Evolutionary conservation across 2,329 filamentous ascomycete species (phyloP).

Genomic region (Aspergillus puulaauensis): DNA sequence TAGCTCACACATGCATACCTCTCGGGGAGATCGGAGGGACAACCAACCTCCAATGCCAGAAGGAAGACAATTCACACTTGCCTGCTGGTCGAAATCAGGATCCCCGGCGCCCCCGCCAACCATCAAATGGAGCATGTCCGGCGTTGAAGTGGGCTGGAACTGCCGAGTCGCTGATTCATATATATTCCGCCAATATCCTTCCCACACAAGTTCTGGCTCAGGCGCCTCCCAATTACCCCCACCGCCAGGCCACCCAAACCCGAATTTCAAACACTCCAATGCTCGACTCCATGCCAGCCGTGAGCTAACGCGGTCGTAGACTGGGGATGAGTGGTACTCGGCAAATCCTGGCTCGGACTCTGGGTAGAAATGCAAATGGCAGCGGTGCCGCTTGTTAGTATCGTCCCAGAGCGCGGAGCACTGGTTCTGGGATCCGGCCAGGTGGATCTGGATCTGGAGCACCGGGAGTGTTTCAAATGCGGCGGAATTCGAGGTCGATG

Average conservation of each 20-base stretch:
- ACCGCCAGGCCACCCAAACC: conserved; percentile 48
- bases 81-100: conserved; percentile 16
- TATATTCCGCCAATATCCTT: conserved; percentile 32
- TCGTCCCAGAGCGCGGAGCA: conserved; percentile 22
- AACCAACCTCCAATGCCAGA: conserved; percentile 37
- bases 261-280: conserved; percentile 57
- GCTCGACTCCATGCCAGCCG: conserved; percentile 66
- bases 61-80: conserved; percentile 35
- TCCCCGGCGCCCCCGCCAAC: conserved; percentile 6
- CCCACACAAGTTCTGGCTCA: conserved; percentile 42
- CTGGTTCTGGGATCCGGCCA: conserved; percentile 49
- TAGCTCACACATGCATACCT: background rate
- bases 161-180: background rate
- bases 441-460: conserved; percentile 55
- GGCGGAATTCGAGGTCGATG: conserved; percentile 10
- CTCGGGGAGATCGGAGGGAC: background rate
- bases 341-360: conserved; percentile 63
- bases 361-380: conserved; percentile 52
- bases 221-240: conserved; percentile 28
- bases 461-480: conserved; percentile 17
- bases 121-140: conserved; percentile 20
- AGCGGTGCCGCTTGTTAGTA: conserved; percentile 31
- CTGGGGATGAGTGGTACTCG: conserved; percentile 58
- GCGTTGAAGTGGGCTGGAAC: background rate
- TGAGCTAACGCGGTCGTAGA: conserved; percentile 61